Conservation (phyloP, 306 rosid species). For the Cicer bijugum region DNA sequence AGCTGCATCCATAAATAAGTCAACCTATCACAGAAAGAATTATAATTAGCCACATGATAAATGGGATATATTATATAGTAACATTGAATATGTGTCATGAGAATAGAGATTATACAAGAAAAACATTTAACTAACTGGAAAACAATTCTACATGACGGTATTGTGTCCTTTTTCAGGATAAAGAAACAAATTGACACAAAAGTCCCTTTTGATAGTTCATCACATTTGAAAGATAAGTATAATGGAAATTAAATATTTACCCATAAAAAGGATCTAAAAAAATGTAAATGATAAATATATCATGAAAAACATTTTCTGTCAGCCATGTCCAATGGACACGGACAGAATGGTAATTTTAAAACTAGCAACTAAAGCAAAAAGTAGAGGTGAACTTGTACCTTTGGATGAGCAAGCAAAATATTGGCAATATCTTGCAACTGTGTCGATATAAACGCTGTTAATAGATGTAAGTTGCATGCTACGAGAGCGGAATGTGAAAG, state of each 20-base stretch:
- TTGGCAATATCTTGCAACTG: constrained; percentile 85
- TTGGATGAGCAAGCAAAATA: constrained; percentile 90
- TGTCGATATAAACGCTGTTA: constrained; percentile 74
- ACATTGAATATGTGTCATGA: constrained; percentile 20
- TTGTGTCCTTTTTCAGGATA: constrained; percentile 8
- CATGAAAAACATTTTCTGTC: constrained; percentile 24
- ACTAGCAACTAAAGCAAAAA: constrained; percentile 36
- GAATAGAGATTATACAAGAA: not conserved
- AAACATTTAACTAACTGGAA: constrained; percentile 19
- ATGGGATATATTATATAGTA: constrained; percentile 33
- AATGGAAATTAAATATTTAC: constrained; percentile 11
- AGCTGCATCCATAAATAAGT: constrained; percentile 92
- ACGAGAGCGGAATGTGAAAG: constrained; percentile 77
- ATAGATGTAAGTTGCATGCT: constrained; percentile 74
- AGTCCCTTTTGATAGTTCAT: constrained; percentile 10
- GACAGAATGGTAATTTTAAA: constrained; percentile 19
- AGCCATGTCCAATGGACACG: constrained; percentile 33
- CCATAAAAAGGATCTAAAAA: constrained; percentile 3
- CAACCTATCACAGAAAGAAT: constrained; percentile 67
- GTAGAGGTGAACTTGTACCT: constrained; percentile 57
- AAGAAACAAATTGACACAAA: constrained; percentile 30
- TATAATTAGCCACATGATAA: constrained; percentile 46
- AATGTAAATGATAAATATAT: constrained; percentile 25
- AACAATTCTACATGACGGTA: constrained; percentile 42
- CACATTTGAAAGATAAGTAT: constrained; percentile 23